A percentile compares a stretch with the other conserved stretches of the same genome.
These are phyloP conservation scores for Pseudisothecium myosuroides DNA, from an alignment of 225 moss, liverwort and hornwort species.

Conservation along the genomic window DNA sequence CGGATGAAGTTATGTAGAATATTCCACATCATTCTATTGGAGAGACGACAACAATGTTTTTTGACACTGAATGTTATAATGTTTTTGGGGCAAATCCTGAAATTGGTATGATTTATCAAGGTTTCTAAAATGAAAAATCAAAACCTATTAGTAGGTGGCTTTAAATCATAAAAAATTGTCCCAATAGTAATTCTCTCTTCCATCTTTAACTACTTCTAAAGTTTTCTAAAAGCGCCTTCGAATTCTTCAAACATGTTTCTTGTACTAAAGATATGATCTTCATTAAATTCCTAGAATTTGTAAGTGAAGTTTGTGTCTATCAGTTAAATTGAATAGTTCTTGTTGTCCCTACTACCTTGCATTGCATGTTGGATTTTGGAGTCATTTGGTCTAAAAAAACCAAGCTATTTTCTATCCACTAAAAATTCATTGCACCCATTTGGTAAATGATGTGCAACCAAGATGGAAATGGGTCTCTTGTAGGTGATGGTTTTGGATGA, in stretches of 20 bases:
- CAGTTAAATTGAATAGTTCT: neutral
- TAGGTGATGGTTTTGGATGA: neutral
- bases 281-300: neutral
- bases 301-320: neutral
- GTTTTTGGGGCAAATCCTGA: too few species aligned
- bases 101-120: too few species aligned
- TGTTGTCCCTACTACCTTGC: neutral
- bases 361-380: neutral
- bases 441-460: neutral
- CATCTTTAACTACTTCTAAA: neutral
- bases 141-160: too few species aligned
- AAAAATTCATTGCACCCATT: neutral
- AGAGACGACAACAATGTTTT: too few species aligned
- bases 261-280: neutral
- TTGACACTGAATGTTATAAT: too few species aligned
- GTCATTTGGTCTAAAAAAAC: neutral
- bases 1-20: too few species aligned
- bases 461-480: neutral
- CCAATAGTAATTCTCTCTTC: neutral
- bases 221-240: rapidly evolving
- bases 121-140: too few species aligned
- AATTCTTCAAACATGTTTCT: neutral
- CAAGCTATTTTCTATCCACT: neutral
- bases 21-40: too few species aligned
- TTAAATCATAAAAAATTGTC: neutral